A percentile compares a stretch with the other conserved stretches of the same genome.
These are phyloP conservation scores for Knoxia roxburghii DNA, from an alignment of 257 asterid genomes.

Conservation along the genomic window DNA sequence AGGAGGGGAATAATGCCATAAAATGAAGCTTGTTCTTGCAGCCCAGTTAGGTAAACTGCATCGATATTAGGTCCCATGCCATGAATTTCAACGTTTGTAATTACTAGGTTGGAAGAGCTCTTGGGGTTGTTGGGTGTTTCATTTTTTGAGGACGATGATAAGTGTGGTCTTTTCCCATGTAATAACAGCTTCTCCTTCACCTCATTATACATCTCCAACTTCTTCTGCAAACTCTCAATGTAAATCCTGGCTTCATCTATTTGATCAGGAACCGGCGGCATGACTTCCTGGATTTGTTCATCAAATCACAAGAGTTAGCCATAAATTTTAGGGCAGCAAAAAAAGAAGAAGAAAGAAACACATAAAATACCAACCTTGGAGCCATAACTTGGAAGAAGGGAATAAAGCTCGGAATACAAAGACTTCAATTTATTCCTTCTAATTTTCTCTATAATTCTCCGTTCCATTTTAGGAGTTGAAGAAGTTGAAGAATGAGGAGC, in stretches of 20 bases:
- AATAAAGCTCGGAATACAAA: constrained; percentile 34
- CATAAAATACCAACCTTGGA: constrained; percentile 26
- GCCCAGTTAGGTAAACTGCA: constrained; percentile 24
- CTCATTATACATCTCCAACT: constrained; percentile 30
- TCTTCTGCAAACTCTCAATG: constrained; percentile 25
- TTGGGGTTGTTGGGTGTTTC: constrained; percentile 11
- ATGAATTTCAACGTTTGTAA: constrained; percentile 34
- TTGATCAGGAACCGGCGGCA: constrained; percentile 41
- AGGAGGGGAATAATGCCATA: constrained; percentile 23
- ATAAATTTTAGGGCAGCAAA: too few species aligned
- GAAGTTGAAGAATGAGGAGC: background rate
- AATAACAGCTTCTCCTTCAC: constrained; percentile 23
- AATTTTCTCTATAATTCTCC: constrained; percentile 47
- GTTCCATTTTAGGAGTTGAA: constrained; percentile 37
- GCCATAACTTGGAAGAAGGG: constrained; percentile 31
- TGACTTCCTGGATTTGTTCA: constrained; percentile 23
- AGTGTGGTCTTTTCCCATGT: constrained; percentile 5
- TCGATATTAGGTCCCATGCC: constrained; percentile 36
- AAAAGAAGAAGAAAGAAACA: too few species aligned
- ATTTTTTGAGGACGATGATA: constrained; percentile 12
- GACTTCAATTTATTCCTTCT: constrained; percentile 39
- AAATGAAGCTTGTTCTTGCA: constrained; percentile 26
- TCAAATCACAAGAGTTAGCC: background rate
- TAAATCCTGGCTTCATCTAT: constrained; percentile 38
- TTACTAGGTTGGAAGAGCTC: too few species aligned